Conservation (phyloP, 345 rosid genomes). For the Acer negundo region DNA sequence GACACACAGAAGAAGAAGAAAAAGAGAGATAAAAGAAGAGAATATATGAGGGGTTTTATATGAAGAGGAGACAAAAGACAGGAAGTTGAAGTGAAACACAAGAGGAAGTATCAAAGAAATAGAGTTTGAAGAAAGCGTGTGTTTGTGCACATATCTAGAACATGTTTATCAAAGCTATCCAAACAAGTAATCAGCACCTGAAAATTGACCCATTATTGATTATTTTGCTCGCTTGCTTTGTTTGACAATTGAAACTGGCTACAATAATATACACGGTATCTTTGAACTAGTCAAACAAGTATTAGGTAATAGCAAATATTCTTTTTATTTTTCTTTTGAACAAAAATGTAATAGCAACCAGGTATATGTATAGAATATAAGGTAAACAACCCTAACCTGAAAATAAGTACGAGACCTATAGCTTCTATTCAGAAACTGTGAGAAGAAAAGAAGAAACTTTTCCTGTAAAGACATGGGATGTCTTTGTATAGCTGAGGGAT, state of each 20-base stretch:
- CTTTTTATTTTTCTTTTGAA: neutral
- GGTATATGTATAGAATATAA: neutral
- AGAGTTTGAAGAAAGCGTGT: neutral
- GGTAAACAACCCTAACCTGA: neutral
- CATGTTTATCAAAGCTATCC: neutral
- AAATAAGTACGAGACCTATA: neutral
- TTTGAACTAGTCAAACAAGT: neutral
- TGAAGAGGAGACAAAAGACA: neutral
- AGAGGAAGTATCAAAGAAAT: slow-evolving; percentile 7
- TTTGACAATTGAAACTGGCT: neutral
- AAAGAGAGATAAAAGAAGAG: neutral
- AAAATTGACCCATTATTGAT: neutral
- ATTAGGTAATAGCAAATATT: neutral
- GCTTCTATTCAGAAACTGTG: neutral
- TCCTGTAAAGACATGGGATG: neutral
- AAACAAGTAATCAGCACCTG: neutral
- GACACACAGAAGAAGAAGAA: neutral
- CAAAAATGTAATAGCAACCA: neutral
- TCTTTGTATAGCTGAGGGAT: neutral
- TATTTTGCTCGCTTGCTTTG: neutral
- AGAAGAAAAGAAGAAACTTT: neutral
- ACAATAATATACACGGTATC: neutral
- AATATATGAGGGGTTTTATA: neutral
- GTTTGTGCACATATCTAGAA: neutral
- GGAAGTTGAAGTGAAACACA: slow-evolving; percentile 3